These are phyloP conservation scores for Euryodendron excelsum DNA, from an alignment of 148 eudicot species.

Conservation along the genomic window DNA sequence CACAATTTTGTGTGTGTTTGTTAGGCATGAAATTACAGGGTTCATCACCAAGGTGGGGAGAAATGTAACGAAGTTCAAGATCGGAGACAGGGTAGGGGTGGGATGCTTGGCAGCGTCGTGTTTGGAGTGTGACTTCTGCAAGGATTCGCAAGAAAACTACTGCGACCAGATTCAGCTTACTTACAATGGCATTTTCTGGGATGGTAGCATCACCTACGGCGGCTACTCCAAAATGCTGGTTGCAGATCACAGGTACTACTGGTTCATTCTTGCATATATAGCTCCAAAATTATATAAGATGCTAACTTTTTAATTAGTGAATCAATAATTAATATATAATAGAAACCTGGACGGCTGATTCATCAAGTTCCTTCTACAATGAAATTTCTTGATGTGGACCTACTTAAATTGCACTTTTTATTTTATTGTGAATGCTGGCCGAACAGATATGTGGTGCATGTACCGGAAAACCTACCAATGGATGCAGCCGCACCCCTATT, in stretches of 20 bases:
- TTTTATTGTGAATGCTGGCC: background rate
- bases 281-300: too few relatives aligned
- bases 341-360: too few relatives aligned
- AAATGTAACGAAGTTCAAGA: constrained; percentile 65
- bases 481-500: constrained; percentile 81
- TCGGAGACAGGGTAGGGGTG: constrained; percentile 79
- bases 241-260: constrained; percentile 91
- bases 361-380: too few relatives aligned
- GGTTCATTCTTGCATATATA: too few relatives aligned
- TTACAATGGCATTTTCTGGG: constrained; percentile 92
- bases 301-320: too few relatives aligned
- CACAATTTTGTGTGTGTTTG: background rate
- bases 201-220: constrained; percentile 88
- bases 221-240: constrained; percentile 91
- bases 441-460: constrained; percentile 64
- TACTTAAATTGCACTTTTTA: background rate
- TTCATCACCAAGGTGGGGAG: constrained; percentile 71
- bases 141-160: constrained; percentile 65
- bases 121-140: constrained; percentile 79
- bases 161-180: constrained; percentile 71
- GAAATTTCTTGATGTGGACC: background rate
- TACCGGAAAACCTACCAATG: constrained; percentile 73
- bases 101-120: constrained; percentile 87
- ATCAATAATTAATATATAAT: too few relatives aligned
- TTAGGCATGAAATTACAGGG: constrained; percentile 88